A percentile compares a stretch with the other conserved stretches of the same genome.
Conservation (phyloP, 305 asterid species). For the Fraxinus velutina region DNA sequence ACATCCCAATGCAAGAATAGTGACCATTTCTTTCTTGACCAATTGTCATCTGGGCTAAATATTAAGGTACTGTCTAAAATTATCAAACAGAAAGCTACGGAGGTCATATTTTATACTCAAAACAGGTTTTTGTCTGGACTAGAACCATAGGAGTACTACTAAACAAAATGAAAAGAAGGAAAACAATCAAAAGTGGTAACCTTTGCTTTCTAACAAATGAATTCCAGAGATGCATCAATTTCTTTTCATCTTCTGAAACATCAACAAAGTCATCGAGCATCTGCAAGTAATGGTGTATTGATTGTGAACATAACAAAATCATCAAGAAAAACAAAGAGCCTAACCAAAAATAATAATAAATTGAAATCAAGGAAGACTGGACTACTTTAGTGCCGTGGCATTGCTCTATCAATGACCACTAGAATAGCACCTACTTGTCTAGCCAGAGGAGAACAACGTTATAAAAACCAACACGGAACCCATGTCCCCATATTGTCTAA, state of each 20-base stretch:
- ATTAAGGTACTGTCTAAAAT: background rate
- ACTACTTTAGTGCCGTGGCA: slow-evolving; percentile 4
- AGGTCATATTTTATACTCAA: background rate
- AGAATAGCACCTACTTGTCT: slow-evolving; percentile 3
- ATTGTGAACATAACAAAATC: slow-evolving; percentile 21
- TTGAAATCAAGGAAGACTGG: background rate
- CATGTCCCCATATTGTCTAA: background rate
- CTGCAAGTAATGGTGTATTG: slow-evolving; percentile 43
- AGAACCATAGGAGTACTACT: slow-evolving; percentile 9
- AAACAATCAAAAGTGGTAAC: slow-evolving; percentile 31
- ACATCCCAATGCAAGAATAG: background rate
- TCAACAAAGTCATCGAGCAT: slow-evolving; percentile 99
- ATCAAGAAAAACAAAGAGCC: slow-evolving; percentile 19
- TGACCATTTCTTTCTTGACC: background rate
- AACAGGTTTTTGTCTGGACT: slow-evolving; percentile 9
- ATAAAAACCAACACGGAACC: background rate
- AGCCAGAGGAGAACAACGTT: slow-evolving; percentile 7
- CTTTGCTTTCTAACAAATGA: slow-evolving; percentile 96
- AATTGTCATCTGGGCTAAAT: background rate
- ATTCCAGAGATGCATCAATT: slow-evolving; percentile 99
- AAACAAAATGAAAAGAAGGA: slow-evolving; percentile 7
- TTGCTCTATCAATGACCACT: background rate
- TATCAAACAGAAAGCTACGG: background rate
- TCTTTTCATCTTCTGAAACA: slow-evolving; percentile 90
- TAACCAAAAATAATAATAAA: slow-evolving; percentile 11